Base-by-base conservation (phyloP, 2,329 filamentous ascomycete genomes). In the Ophiostoma perfectum region DNA sequence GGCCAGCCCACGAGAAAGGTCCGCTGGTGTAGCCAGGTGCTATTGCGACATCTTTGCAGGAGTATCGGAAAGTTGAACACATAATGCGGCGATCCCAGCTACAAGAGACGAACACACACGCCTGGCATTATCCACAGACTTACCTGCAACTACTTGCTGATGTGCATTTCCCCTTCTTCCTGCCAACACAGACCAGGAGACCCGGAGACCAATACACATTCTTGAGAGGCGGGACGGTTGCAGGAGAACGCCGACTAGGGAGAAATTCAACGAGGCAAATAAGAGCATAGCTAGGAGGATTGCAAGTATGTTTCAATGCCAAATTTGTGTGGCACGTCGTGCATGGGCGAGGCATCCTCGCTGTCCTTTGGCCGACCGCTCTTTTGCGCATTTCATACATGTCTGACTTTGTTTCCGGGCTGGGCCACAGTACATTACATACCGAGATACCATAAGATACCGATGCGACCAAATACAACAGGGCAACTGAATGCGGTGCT, bases 281-380 rank as follows among this genome's bases (percentile, higher is more conserved):
- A 27, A 27, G 27, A 27, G 27, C 27, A 27, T 27, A 27, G 27
- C 27, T 27, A 27, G 27, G 14, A 62, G 38, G 58, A 38, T 38
- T 41, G 27, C 58, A 62, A 2, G 36, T 38, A 27, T 60, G 18
- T 60, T 18, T 62, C 58, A 39, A 62, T 39, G 58, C 36, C 36
- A 6, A n/a, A n/a, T n/a, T 49, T 16, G 47, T 27, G 49, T 55
- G 49, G 4, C 18, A 41, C 38, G 39, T 38, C 27, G n/a, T 63
- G 60, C n/a, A 5, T 58, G 52, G n/a, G 9, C 27, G 49, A 55
- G 49, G 7, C 9, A 38, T 41, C 18, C 60, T 63, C 52, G 60
- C 60, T 41, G 41, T 64, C n/a, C 41, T 64, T 2, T 44, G 39
- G 16, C 11, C 63, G 63, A 64, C 63, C 63, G 63, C 62, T 64